Evolutionary conservation across 2,329 filamentous ascomycete genomes (phyloP), one percentile per base, ranked within the genome.

Genomic region (Clarireedia homoeocarpa): DNA sequence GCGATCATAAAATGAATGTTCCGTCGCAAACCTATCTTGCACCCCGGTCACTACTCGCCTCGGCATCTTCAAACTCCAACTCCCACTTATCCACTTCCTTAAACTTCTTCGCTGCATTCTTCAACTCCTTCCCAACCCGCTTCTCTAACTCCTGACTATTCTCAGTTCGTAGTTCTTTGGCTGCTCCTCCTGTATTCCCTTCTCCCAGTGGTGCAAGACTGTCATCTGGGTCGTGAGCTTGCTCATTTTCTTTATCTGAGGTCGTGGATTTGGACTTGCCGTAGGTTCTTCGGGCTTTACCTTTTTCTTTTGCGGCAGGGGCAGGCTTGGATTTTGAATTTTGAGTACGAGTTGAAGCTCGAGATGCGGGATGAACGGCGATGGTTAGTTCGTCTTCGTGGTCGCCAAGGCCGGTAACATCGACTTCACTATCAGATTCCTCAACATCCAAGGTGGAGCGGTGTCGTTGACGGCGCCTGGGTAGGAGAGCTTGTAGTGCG

Each of bases 81-180:
- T 84, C 76, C 83, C 83, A 88, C 70, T 77, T 74, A 67, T 88
- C 84, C 42, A 88, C 84, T 70, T 87, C 84, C 67, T 80, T 76
- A 64, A 88, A 88, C 70, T 86, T 86, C 66, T 74, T 77, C 9
- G 75, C 75, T 42, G 82, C 80, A 50, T 76, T 73, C 69, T 80
- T 80, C 59, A 88, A 72, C 73, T 70, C 67, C 49, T 65, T 65
- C 6, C 77, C 72, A 48, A 77, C 66, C 6, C 72, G 68, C 49
- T 69, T 69, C 56, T 72, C 66, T 65, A 73, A 40, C 62, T 70
- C 62, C 65, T 70, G 64, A 61, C 72, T 71, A 65, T 69, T 68
- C 59, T 70, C 71, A 36, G 38, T 38, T 15, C n/a, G 47, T 15
- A 20, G 20, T 23, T 44, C 47, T 51, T 44, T 5, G 60, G 51